phyloP scores from a whole-genome alignment of 129 eudicot genomes.

The Mikania micrantha region DNA sequence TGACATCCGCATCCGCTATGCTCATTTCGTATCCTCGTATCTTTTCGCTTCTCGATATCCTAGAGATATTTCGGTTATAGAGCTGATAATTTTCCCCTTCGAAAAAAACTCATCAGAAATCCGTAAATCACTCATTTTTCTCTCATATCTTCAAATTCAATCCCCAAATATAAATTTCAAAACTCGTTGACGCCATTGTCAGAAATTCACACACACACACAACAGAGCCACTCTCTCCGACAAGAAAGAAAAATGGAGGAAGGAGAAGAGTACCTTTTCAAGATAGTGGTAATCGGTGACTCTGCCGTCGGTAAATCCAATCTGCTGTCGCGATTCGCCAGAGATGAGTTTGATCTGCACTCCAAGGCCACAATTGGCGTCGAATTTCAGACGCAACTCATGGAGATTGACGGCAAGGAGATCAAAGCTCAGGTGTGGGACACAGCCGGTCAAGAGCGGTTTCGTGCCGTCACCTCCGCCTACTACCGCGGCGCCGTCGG shows the following conservation, averaged over 20 bases:
- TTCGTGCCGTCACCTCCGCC: constrained; percentile 93
- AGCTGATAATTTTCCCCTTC: too few species aligned
- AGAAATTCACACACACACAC: not conserved
- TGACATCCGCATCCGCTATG: too few species aligned
- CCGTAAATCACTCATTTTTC: constrained; percentile 42
- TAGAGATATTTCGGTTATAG: too few species aligned
- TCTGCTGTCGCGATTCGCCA: constrained; percentile 56
- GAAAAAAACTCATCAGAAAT: not conserved
- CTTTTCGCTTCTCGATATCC: too few species aligned
- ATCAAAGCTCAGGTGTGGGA: constrained; percentile 94
- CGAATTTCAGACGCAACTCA: constrained; percentile 85
- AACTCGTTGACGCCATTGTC: constrained; percentile 15
- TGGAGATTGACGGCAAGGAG: constrained; percentile 79
- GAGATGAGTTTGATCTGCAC: constrained; percentile 79
- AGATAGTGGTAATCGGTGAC: constrained; percentile 86
- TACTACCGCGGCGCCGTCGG: constrained; percentile 96
- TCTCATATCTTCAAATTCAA: constrained; percentile 22
- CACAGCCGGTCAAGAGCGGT: constrained; percentile 97
- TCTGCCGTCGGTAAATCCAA: constrained; percentile 90
- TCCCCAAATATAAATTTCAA: constrained; percentile 13
- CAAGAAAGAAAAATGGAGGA: constrained; percentile 30
- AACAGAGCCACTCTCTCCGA: not conserved
- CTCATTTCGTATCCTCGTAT: too few species aligned
- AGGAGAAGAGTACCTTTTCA: constrained; percentile 79
- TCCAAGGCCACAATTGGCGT: constrained; percentile 96